phyloP scores from a whole-genome alignment of 192 early-diverging fungal genomes.

The Entomortierella lignicola region DNA sequence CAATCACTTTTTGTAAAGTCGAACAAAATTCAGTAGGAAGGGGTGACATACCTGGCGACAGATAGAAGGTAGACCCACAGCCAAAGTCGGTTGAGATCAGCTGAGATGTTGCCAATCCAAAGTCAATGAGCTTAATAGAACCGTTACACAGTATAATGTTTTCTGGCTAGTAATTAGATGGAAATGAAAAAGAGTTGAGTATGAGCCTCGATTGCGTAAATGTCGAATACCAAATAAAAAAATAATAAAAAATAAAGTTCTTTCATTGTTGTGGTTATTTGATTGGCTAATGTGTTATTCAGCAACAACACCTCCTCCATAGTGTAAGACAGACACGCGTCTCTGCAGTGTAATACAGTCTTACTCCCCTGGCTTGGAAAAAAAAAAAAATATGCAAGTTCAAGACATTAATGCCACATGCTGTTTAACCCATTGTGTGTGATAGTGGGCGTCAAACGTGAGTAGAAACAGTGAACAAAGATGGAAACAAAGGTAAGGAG shows the following conservation, averaged over 20 bases:
- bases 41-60: conserved; percentile 62
- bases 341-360: too few relatives aligned
- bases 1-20: too few relatives aligned
- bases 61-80: conserved; percentile 66
- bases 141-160: conserved; percentile 75
- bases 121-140: conserved; percentile 91
- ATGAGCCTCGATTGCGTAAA: too few relatives aligned
- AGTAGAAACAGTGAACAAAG: background rate
- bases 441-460: background rate
- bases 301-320: background rate
- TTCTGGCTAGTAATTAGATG: conserved; percentile 79
- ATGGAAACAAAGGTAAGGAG: background rate
- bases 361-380: background rate
- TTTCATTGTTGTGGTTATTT: too few relatives aligned
- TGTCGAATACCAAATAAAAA: too few relatives aligned
- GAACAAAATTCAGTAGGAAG: background rate
- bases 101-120: conserved; percentile 87
- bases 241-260: too few relatives aligned
- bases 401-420: conserved; percentile 2
- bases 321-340: background rate
- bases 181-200: background rate
- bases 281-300: too few relatives aligned
- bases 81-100: conserved; percentile 79
- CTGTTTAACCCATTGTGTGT: background rate
- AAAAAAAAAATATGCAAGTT: background rate